Evolutionary conservation across 306 rosid genomes (phyloP).

Genomic region (Trifolium repens): DNA sequence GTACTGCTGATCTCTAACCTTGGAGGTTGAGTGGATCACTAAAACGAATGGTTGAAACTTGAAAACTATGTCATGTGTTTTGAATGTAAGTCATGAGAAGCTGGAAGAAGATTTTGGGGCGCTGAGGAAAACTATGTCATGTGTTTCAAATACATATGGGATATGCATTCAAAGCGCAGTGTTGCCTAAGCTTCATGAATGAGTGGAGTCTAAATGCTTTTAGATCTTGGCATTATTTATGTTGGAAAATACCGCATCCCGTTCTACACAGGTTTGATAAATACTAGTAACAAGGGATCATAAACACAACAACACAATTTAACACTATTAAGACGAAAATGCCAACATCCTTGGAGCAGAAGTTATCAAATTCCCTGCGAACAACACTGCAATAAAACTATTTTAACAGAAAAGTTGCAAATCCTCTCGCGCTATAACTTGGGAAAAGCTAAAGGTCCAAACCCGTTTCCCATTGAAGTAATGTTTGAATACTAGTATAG

Average conservation of each 20-base stretch:
- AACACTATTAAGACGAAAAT: not conserved
- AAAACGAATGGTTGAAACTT: conserved; percentile 9
- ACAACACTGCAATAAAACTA: no score
- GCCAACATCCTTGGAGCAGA: not conserved
- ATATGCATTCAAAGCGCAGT: not conserved
- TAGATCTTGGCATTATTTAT: not conserved
- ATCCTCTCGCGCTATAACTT: no score
- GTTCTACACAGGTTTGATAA: conserved; percentile 14
- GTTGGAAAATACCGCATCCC: not conserved
- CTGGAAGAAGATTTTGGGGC: not conserved
- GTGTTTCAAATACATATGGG: not conserved
- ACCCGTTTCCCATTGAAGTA: not conserved
- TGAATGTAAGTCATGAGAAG: not conserved
- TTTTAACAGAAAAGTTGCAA: no score
- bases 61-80: conserved; percentile 23
- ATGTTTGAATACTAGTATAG: not conserved
- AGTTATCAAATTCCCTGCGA: no score
- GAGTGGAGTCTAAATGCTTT: not conserved
- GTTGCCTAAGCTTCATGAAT: not conserved
- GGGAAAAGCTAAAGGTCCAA: no score
- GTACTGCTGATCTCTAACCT: not conserved
- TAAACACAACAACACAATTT: not conserved
- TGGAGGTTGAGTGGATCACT: not conserved
- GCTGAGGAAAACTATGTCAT: not conserved
- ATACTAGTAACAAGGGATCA: conserved; percentile 2